These are phyloP conservation scores for Penicillium flavigenum DNA, from an alignment of 495 filamentous ascomycete species.

Conservation along the genomic window DNA sequence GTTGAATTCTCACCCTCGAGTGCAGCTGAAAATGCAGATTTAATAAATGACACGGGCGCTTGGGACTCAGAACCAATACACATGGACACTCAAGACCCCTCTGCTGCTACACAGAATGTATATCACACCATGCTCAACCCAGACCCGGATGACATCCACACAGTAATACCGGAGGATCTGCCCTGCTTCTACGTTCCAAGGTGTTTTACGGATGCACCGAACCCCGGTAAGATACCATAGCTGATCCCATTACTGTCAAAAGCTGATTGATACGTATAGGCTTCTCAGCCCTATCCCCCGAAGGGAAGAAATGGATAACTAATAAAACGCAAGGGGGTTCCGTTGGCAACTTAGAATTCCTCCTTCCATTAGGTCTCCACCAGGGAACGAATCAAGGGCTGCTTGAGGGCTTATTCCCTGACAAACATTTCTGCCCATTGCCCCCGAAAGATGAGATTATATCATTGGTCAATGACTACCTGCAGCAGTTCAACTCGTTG, in stretches of 20 bases:
- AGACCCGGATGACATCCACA: not conserved
- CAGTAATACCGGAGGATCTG: not conserved
- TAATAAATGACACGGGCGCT: not conserved
- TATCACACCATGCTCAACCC: not conserved
- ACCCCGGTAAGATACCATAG: not conserved
- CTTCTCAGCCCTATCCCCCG: not conserved
- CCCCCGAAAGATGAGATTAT: not conserved
- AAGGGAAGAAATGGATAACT: not conserved
- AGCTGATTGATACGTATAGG: not conserved
- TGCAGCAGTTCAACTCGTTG: not conserved
- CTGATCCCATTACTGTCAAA: not conserved
- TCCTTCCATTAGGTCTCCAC: not conserved
- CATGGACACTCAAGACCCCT: not conserved
- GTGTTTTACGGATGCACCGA: not conserved
- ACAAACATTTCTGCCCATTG: not conserved
- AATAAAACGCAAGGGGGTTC: not conserved
- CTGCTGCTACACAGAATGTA: not conserved
- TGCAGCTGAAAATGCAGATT: not conserved
- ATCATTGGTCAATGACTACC: not conserved
- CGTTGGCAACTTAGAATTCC: not conserved
- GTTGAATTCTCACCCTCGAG: not conserved
- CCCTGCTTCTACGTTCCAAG: not conserved
- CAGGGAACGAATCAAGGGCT: not conserved
- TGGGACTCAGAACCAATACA: not conserved
- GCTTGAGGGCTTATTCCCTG: not conserved